A percentile compares a stretch with the other conserved stretches of the same genome.
Evolutionary conservation across 495 filamentous ascomycete species (phyloP).

Genomic region (Neurospora sp.): DNA sequence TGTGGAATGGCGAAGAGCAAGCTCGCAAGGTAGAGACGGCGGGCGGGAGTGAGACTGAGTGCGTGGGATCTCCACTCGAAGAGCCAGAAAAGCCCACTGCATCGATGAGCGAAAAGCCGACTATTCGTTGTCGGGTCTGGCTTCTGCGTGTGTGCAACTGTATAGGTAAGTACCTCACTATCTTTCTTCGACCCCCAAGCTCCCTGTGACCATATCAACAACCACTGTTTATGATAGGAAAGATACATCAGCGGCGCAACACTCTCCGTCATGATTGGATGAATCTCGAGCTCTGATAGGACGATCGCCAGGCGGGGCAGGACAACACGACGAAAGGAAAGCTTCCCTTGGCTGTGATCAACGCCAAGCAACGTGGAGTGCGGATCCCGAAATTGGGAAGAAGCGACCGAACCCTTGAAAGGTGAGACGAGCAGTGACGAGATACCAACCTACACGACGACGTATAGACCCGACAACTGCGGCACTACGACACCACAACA

Average conservation of each 20-base stretch:
- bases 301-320: not conserved
- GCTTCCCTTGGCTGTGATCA: not conserved
- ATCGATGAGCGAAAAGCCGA: not conserved
- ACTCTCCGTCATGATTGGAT: constrained; percentile 2
- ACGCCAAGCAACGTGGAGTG: constrained; percentile 10
- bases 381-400: constrained; percentile 2
- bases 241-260: not conserved
- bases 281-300: not conserved
- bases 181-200: not conserved
- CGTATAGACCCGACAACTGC: not conserved
- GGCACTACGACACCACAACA: not conserved
- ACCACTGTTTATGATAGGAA: not conserved
- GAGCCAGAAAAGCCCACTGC: not conserved
- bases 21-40: not conserved
- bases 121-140: not conserved
- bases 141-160: not conserved
- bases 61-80: not conserved
- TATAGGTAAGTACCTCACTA: not conserved
- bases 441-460: not conserved
- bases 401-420: not conserved
- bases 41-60: not conserved
- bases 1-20: not conserved
- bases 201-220: not conserved
- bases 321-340: not conserved
- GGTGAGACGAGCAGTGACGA: not conserved